Percentiles rank a stretch among this genome's conserved stretches.
These are phyloP conservation scores for Misopates orontium DNA, from an alignment of 257 asterid species.

Conservation along the genomic window DNA sequence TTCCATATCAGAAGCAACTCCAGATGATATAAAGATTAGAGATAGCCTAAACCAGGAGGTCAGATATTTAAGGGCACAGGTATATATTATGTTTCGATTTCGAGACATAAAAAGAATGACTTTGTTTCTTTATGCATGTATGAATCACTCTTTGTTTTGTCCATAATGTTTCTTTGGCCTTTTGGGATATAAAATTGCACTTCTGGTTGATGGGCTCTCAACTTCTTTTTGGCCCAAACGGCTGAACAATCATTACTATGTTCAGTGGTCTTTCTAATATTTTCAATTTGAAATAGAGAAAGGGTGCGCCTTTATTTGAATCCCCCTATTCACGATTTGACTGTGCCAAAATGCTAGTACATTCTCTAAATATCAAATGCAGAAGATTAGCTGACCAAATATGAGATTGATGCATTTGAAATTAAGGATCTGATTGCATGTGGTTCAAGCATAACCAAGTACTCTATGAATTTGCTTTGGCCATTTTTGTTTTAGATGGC, in stretches of 20 bases:
- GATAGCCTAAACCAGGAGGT: slow-evolving; percentile 55
- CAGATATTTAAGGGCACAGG: slow-evolving; percentile 70
- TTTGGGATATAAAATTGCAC: neutral
- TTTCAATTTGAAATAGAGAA: neutral
- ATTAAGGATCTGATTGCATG: neutral
- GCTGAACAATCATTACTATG: neutral
- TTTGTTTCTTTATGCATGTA: neutral
- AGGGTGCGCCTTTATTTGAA: neutral
- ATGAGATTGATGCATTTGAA: neutral
- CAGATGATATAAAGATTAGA: slow-evolving; percentile 40
- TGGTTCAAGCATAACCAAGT: neutral
- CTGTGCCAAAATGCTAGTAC: neutral
- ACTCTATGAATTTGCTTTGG: neutral
- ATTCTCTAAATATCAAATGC: too few species aligned
- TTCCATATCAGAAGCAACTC: slow-evolving; percentile 40
- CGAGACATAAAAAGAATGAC: slow-evolving; percentile 5
- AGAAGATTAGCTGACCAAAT: neutral
- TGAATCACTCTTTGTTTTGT: neutral
- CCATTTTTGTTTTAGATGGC: neutral
- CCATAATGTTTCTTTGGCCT: neutral
- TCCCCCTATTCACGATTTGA: neutral
- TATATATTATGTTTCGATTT: slow-evolving; percentile 27
- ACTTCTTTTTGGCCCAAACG: neutral
- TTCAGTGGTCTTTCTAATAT: neutral
- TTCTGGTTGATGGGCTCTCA: neutral